Base-by-base conservation (phyloP, 495 filamentous ascomycete species). In the Tuber calosporum region DNA sequence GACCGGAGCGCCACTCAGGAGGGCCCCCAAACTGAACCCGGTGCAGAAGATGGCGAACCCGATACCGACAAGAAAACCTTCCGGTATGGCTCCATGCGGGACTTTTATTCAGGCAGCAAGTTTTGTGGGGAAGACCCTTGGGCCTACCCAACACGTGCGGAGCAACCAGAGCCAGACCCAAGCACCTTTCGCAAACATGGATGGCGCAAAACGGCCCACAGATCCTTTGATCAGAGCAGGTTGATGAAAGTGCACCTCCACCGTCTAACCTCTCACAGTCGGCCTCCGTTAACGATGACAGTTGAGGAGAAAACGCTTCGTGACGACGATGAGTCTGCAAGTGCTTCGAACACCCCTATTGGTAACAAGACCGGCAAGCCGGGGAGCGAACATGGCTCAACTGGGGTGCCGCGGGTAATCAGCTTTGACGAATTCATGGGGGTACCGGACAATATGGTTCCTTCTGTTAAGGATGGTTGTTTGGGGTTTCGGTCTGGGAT, bases 381-480 rank as follows among this genome's bases (percentile, higher is more conserved):
- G 13, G 53, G 6, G 53, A 62, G 17, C 53, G 53, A 62, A 7
- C 53, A 19, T 34, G 26, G 53, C 26, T 34, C 53, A n/a, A 62
- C 26, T 4, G 30, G 26, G 13, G 30, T 34, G 53, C 11, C 53
- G 6, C 11, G 53, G 11, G 26, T 34, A 62, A 73, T 40, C n/a
- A 73, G 8, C n/a, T 68, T 79, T 67, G 78, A 80, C 30, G 72
- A 76, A 17, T 80, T 74, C 41, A 77, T 80, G 71, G 78, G 78
- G 41, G 68, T 80, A 45, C 78, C 78, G 42, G 74, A 80, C 30
- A 79, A 80, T 72, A 75, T 79, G 74, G 77, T 80, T 17, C 78
- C 78, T 74, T 37, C 74, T 48, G 78, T 80, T 19, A 80, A 80
- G 73, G 78, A 79, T 37, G 78, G 74, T 8, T 66, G 45, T 30